Conservation (phyloP, 768 basidiomycete species). For the Tremella mesenterica region DNA sequence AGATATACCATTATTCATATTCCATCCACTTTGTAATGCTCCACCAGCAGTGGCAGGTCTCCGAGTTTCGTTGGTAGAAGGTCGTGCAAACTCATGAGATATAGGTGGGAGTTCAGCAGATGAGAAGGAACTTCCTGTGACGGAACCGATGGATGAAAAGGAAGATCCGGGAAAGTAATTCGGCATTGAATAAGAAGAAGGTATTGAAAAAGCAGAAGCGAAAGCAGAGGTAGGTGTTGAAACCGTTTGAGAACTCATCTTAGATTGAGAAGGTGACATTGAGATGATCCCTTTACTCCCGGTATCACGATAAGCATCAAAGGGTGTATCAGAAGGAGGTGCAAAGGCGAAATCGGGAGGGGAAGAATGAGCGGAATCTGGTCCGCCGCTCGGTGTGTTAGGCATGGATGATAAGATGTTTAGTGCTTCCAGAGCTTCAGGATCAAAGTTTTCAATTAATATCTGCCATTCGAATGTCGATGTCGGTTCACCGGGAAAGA, state of each 20-base stretch:
- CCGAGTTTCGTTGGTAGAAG: conserved; percentile 30
- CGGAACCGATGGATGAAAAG: conserved; percentile 34
- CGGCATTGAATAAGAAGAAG: conserved; percentile 1
- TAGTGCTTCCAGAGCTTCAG: too few species aligned
- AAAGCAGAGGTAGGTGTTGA: conserved; percentile 1
- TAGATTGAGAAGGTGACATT: neutral
- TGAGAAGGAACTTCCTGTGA: conserved; percentile 28
- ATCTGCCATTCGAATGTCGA: neutral
- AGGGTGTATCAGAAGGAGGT: conserved; percentile 14
- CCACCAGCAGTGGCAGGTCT: conserved; percentile 42
- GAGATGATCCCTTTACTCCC: conserved; percentile 20
- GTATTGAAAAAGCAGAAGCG: neutral
- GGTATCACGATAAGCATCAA: conserved; percentile 6
- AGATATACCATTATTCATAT: neutral
- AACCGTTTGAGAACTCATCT: too few species aligned
- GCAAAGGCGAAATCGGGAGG: conserved; percentile 36
- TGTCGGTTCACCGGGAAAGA: neutral
- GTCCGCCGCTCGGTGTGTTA: conserved; percentile 12
- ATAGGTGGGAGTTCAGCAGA: conserved; percentile 40
- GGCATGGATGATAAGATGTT: too few species aligned
- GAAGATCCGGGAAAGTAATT: conserved; percentile 27
- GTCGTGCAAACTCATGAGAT: conserved; percentile 40
- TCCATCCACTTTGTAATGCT: conserved; percentile 21
- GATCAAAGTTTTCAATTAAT: too few species aligned
- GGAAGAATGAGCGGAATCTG: conserved; percentile 24